phyloP scores from a whole-genome alignment of 1,284 basidiomycete species.

The Wallemia mellicola region DNA sequence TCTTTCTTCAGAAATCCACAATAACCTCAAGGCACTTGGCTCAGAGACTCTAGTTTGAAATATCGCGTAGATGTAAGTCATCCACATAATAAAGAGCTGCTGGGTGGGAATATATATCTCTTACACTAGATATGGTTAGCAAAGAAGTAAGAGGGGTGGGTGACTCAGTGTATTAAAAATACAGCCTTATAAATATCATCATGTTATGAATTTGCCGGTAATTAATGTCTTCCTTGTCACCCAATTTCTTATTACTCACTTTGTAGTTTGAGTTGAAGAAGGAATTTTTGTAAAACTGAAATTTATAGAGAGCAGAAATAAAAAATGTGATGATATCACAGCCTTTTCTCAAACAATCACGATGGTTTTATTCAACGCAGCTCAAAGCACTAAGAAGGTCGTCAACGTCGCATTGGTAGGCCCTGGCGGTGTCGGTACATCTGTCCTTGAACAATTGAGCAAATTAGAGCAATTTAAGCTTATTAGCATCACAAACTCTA shows the following conservation, averaged over 20 bases:
- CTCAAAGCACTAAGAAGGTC: not conserved
- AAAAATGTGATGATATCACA: not conserved
- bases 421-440: conserved; percentile 58
- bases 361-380: not conserved
- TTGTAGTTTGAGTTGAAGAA: not conserved
- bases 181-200: not conserved
- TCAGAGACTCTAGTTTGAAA: conserved; percentile 1
- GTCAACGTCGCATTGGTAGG: conserved; percentile 47
- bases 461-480: conserved; percentile 33
- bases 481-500: conserved; percentile 48
- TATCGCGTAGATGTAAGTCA: not conserved
- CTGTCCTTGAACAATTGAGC: conserved; percentile 49
- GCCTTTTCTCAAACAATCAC: not conserved
- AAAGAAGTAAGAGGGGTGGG: not conserved
- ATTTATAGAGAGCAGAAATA: not conserved
- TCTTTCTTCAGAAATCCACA: not conserved
- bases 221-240: not conserved
- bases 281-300: not conserved
- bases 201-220: not conserved
- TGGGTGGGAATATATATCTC: too few species aligned
- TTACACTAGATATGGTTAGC: not conserved
- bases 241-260: not conserved
- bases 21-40: conserved; percentile 1
- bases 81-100: too few species aligned
- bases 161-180: conserved; percentile 1